phyloP scores from a whole-genome alignment of 2,329 filamentous ascomycete species.

The Fusarium oxysporum region DNA sequence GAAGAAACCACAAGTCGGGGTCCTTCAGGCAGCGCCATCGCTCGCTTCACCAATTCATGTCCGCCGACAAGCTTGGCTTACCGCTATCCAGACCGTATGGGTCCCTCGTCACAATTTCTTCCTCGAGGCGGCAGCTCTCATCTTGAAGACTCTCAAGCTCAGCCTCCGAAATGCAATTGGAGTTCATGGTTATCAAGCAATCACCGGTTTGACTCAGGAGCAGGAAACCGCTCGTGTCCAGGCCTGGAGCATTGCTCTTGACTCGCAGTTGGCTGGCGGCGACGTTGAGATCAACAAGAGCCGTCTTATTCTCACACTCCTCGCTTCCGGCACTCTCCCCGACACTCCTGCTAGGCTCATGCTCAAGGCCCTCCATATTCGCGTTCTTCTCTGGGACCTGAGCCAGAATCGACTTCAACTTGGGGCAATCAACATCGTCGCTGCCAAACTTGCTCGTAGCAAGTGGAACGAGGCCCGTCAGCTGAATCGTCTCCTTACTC shows the following conservation, averaged over 20 bases:
- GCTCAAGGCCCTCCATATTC: constrained; percentile 91
- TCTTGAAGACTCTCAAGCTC: constrained; percentile 84
- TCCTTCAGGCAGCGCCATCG: constrained; percentile 71
- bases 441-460: constrained; percentile 77
- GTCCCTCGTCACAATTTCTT: constrained; percentile 89
- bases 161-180: constrained; percentile 83
- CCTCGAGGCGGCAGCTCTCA: constrained; percentile 83
- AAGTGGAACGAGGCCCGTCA: constrained; percentile 86
- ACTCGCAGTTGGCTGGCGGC: constrained; percentile 91
- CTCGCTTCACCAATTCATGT: constrained; percentile 86
- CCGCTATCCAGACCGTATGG: constrained; percentile 91
- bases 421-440: constrained; percentile 74
- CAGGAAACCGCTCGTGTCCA: constrained; percentile 89
- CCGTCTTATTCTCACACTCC: constrained; percentile 84
- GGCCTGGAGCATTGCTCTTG: constrained; percentile 92
- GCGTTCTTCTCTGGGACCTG: constrained; percentile 86
- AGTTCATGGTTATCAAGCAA: constrained; percentile 77
- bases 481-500: constrained; percentile 62
- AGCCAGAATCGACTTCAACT: constrained; percentile 74
- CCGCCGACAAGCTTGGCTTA: constrained; percentile 90
- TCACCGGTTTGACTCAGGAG: constrained; percentile 85
- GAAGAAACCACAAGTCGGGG: constrained; percentile 60
- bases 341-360: constrained; percentile 86
- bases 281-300: constrained; percentile 91
- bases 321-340: constrained; percentile 88